A percentile compares a stretch with the other conserved stretches of the same genome.
These are phyloP conservation scores for Exophiala oligosperma DNA, from an alignment of 2,329 filamentous ascomycete genomes.

Conservation along the genomic window DNA sequence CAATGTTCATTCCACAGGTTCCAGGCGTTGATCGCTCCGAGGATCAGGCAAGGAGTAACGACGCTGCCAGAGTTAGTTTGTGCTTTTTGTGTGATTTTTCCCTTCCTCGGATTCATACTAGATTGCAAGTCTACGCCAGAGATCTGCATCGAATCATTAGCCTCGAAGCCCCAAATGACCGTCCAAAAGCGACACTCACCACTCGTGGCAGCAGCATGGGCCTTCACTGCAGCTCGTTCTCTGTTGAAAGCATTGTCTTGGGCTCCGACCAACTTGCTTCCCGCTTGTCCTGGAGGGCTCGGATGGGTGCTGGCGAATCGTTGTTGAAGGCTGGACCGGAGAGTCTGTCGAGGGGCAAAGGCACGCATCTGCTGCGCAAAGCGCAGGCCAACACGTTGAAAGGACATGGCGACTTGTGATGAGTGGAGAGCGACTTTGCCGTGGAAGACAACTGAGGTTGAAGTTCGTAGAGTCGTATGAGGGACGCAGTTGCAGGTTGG, in stretches of 20 bases:
- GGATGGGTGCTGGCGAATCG: slow-evolving; percentile 57
- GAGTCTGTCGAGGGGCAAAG: slow-evolving; percentile 54
- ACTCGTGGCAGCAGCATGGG: slow-evolving; percentile 81
- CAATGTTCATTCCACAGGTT: slow-evolving; percentile 94
- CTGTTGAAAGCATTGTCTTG: slow-evolving; percentile 90
- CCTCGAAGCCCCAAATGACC: slow-evolving; percentile 7
- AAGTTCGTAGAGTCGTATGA: background rate
- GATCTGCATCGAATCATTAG: slow-evolving; percentile 56
- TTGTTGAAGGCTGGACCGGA: slow-evolving; percentile 64
- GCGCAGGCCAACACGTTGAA: slow-evolving; percentile 63
- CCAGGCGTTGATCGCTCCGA: slow-evolving; percentile 79
- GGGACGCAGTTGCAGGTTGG: background rate
- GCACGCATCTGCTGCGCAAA: slow-evolving; percentile 61
- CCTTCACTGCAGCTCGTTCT: slow-evolving; percentile 86
- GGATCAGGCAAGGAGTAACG: slow-evolving; percentile 69
- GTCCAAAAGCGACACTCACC: slow-evolving; percentile 52
- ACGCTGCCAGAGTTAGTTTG: slow-evolving; percentile 53
- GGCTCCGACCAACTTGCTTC: slow-evolving; percentile 54
- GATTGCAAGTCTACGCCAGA: slow-evolving; percentile 94
- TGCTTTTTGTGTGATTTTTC: no score
- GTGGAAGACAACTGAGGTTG: background rate
- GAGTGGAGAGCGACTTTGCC: slow-evolving; percentile 17
- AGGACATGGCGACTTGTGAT: slow-evolving; percentile 56
- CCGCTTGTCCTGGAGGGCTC: slow-evolving; percentile 36
- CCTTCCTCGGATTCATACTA: slow-evolving; percentile 64